Percentiles rank a stretch among this genome's conserved stretches.
Conservation (phyloP, 176 grass and related monocot genomes). For the Secale cereale region DNA sequence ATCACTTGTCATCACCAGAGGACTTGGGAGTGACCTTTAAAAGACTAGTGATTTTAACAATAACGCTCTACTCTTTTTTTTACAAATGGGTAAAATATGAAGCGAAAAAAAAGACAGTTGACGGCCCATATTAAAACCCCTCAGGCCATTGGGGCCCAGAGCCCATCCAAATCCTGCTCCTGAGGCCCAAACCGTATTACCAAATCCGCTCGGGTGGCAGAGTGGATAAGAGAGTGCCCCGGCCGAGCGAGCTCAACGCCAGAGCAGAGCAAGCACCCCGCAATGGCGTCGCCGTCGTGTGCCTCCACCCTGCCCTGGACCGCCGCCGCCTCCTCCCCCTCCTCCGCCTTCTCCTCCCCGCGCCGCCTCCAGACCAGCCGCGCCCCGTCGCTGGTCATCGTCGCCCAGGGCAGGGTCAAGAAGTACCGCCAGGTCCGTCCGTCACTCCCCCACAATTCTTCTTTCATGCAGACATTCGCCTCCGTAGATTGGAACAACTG, state of each 20-base stretch:
- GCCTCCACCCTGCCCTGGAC: constrained; percentile 42
- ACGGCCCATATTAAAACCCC: too few relatives aligned
- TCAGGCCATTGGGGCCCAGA: fast-evolving
- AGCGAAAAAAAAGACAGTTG: too few relatives aligned
- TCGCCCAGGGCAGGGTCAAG: constrained; percentile 71
- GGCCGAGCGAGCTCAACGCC: not conserved
- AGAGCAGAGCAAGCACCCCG: not conserved
- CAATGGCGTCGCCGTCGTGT: constrained; percentile 43
- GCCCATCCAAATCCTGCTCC: not conserved
- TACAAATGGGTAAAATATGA: too few relatives aligned
- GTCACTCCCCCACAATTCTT: too few relatives aligned
- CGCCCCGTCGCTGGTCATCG: constrained; percentile 29
- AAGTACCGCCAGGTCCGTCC: constrained; percentile 61
- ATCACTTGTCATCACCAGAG: too few relatives aligned
- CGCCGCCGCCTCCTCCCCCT: constrained; percentile 16
- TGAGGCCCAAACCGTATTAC: not conserved
- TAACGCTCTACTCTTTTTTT: too few relatives aligned
- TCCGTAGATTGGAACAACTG: not conserved
- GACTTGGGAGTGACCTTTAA: too few relatives aligned
- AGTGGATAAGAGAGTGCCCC: constrained; percentile 19
- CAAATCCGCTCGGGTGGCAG: not conserved
- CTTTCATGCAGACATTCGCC: not conserved
- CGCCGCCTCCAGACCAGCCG: not conserved
- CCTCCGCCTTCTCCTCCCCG: not conserved
- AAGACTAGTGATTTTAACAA: too few relatives aligned